Percentiles rank a stretch among this genome's conserved stretches.
phyloP scores from a whole-genome alignment of 495 filamentous ascomycete species.

The Penicillium lividum region DNA sequence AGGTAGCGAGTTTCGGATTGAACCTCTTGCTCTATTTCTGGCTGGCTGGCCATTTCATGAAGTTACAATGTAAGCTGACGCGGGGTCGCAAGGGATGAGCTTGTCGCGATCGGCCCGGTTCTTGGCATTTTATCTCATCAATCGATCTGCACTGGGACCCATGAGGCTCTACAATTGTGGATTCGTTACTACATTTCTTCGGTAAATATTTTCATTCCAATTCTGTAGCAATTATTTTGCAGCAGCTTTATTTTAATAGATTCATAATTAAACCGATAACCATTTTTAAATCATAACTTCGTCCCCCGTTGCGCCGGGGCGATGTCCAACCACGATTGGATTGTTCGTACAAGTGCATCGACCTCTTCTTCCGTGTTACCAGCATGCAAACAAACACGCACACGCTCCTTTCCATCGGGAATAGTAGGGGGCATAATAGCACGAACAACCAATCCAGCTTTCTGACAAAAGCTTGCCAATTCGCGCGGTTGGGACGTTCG shows the following conservation, averaged over 20 bases:
- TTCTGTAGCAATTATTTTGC: background rate
- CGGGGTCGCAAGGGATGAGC: background rate
- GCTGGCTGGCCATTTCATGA: background rate
- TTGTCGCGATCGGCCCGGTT: background rate
- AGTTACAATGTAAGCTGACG: background rate
- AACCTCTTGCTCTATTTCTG: constrained; percentile 21
- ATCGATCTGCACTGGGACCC: background rate
- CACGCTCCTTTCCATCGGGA: constrained; percentile 47
- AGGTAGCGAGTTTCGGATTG: constrained; percentile 31
- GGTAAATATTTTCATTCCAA: background rate
- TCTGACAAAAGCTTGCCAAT: constrained; percentile 37
- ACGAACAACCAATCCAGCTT: constrained; percentile 36
- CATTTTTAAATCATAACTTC: constrained; percentile 16
- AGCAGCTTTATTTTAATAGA: too few species aligned
- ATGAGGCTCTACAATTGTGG: background rate
- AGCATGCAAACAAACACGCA: constrained; percentile 53
- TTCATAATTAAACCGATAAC: too few species aligned
- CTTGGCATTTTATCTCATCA: constrained; percentile 4
- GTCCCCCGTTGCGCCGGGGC: constrained; percentile 14
- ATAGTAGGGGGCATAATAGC: constrained; percentile 54
- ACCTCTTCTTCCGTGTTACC: constrained; percentile 49
- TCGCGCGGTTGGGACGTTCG: constrained; percentile 38
- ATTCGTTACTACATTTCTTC: background rate
- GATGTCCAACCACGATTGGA: constrained; percentile 43
- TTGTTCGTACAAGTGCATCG: constrained; percentile 40